phyloP scores from a whole-genome alignment of 164 flowering plant species.

The Dillenia suffruticosa region DNA sequence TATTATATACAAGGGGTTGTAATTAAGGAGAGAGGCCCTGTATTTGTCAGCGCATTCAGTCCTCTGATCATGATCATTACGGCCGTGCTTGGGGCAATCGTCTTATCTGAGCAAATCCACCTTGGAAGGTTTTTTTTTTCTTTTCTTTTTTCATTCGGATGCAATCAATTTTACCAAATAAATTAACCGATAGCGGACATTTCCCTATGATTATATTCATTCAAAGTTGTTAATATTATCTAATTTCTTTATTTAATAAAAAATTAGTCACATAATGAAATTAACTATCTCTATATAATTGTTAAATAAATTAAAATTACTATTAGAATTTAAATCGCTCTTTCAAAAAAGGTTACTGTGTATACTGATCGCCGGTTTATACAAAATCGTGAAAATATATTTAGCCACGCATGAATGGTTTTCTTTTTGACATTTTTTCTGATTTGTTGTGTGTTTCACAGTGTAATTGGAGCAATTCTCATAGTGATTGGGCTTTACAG shows the following conservation, averaged over 20 bases:
- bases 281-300: too few relatives aligned
- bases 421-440: too few relatives aligned
- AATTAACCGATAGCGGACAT: neutral
- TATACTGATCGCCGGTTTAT: too few relatives aligned
- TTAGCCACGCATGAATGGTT: too few relatives aligned
- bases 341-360: too few relatives aligned
- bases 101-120: constrained; percentile 64
- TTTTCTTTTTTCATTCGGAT: neutral
- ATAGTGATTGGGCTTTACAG: constrained; percentile 51
- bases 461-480: constrained; percentile 46
- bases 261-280: too few relatives aligned
- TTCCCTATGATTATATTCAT: too few relatives aligned
- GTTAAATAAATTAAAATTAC: too few relatives aligned
- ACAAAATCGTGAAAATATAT: too few relatives aligned
- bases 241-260: too few relatives aligned
- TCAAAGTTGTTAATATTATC: too few relatives aligned
- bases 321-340: too few relatives aligned
- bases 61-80: constrained; percentile 87
- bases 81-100: constrained; percentile 49
- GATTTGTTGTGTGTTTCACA: constrained; percentile 15
- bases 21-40: constrained; percentile 72
- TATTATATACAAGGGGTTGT: constrained; percentile 80
- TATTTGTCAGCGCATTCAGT: constrained; percentile 78
- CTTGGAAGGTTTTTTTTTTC: constrained; percentile 61
- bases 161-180: neutral